These are phyloP conservation scores for Metschnikowia bowlesiae DNA, from an alignment of 805 yeast species.

Conservation along the genomic window DNA sequence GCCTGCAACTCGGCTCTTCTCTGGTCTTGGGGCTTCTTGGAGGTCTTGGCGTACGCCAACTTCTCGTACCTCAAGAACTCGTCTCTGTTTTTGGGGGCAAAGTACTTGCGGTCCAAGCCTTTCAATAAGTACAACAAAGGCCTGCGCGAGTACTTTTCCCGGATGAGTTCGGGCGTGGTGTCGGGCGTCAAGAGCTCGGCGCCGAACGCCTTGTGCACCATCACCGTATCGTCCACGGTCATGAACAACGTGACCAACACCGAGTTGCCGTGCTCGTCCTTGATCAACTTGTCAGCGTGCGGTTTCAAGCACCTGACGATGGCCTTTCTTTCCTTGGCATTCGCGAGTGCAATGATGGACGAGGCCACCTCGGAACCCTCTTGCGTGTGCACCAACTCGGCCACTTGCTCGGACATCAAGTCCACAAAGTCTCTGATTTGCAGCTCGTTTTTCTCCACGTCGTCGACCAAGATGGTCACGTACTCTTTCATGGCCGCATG, in stretches of 20 bases:
- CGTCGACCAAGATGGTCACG: slow-evolving; percentile 61
- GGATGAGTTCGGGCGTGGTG: slow-evolving; percentile 49
- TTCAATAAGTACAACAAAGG: slow-evolving; percentile 78
- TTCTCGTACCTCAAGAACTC: slow-evolving; percentile 58
- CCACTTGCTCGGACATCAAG: slow-evolving; percentile 78
- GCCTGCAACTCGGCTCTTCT: slow-evolving; percentile 68
- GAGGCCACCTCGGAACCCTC: slow-evolving; percentile 94
- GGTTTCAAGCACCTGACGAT: slow-evolving; percentile 68
- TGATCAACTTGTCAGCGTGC: slow-evolving; percentile 71
- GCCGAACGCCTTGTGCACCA: slow-evolving; percentile 68
- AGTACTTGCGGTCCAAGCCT: slow-evolving; percentile 78
- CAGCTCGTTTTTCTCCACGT: slow-evolving; percentile 37
- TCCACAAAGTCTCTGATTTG: slow-evolving; percentile 82
- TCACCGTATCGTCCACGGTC: slow-evolving; percentile 91
- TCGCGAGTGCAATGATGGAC: slow-evolving; percentile 71
- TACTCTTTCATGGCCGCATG: slow-evolving; percentile 96
- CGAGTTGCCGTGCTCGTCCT: slow-evolving; percentile 80
- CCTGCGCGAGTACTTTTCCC: slow-evolving; percentile 78
- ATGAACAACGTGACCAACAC: slow-evolving; percentile 75
- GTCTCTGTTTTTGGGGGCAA: slow-evolving; percentile 62
- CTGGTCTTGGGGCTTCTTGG: slow-evolving; percentile 78
- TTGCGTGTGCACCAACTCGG: slow-evolving; percentile 91
- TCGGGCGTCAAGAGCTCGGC: slow-evolving; percentile 50
- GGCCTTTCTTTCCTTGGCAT: slow-evolving; percentile 86
- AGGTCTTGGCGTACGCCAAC: slow-evolving; percentile 54